Base-by-base conservation (phyloP, 2,329 filamentous ascomycete species). In the Penicillium sp. region DNA sequence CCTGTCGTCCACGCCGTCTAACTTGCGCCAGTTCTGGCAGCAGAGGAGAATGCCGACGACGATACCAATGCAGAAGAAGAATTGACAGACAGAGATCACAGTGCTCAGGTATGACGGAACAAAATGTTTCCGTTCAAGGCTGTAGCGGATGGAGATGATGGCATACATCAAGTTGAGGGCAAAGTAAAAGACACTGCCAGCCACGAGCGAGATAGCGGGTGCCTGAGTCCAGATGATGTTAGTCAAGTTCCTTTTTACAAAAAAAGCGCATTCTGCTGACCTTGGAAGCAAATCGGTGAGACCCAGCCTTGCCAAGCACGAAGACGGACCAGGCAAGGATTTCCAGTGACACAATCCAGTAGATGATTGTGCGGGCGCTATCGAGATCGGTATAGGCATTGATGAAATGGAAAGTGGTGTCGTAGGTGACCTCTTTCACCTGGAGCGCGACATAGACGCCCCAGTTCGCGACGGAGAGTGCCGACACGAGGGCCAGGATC, bases 261-360 rank as follows among this genome's bases (percentile, higher is more conserved):
- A 37, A 10, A 8, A n/a, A n/a, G 23, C 8, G 19, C 20, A 10
- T 7, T 9, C 1, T 7, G 23, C 42, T 43, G 41, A 57, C 55
- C 36, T 38, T 50, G 1, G 51, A 49, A n/a, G 34, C 11, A 13
- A 47, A 52, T 5, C 43, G 41, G 20, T 41, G 33, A 4, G 28
- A 40, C 1, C 43, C 39, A 7, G 43, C 44, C 34, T 54, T 57
- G 13, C 41, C 27, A 5, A 36, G 26, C n/a, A 48, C 31, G 32
- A 51, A 54, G 9, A 53, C 36, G 1, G 37, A n/a, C 48, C 52
- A 57, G 4, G 36, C 32, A 5, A 58, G 25, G 8, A 57, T 44
- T 28, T 59, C 56, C 40, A 56, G 4, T 2, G 56, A 51, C 4
- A 49, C 26, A 2, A 53, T 3, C 40, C 46, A 56, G 15, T 39